Evolutionary conservation across 2,329 filamentous ascomycete genomes (phyloP).

Genomic region (Talaromyces sp.): DNA sequence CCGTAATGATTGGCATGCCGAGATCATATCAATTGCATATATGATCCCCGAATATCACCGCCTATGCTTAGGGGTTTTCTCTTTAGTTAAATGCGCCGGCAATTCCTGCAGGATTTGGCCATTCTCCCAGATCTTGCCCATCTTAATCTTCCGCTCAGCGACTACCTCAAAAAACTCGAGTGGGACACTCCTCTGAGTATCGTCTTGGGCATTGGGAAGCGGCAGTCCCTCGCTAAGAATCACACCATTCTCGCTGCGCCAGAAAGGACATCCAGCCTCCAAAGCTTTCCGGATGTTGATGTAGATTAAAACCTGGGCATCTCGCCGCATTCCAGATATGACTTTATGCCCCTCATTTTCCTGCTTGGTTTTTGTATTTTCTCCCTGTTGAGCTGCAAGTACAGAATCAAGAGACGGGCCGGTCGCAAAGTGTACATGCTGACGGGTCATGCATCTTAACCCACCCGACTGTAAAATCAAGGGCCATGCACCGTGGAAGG

Average conservation of each 20-base stretch:
- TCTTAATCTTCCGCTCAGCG: slow-evolving; percentile 71
- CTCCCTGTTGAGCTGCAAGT: slow-evolving; percentile 25
- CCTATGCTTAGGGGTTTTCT: slow-evolving; percentile 32
- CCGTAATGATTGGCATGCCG: not conserved
- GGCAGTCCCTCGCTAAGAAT: slow-evolving; percentile 60
- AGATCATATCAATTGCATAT: not conserved
- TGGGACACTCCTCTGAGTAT: slow-evolving; percentile 61
- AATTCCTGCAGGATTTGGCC: slow-evolving; percentile 57
- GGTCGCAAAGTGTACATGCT: slow-evolving; percentile 86
- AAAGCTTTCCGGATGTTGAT: slow-evolving; percentile 72
- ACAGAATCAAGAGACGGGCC: slow-evolving; percentile 61
- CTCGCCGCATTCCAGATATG: slow-evolving; percentile 78
- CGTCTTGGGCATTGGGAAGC: slow-evolving; percentile 42
- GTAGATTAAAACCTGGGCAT: slow-evolving; percentile 76
- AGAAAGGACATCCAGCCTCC: slow-evolving; percentile 67
- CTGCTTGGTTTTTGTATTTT: slow-evolving; percentile 8
- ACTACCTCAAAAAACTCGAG: slow-evolving; percentile 72
- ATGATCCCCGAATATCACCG: slow-evolving; percentile 12
- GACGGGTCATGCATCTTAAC: slow-evolving; percentile 76
- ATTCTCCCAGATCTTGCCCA: slow-evolving; percentile 67
- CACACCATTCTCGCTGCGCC: slow-evolving; percentile 77
- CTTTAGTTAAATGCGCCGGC: slow-evolving; percentile 46
- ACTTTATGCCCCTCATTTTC: slow-evolving; percentile 46
- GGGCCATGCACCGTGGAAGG: slow-evolving; percentile 79
- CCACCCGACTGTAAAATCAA: slow-evolving; percentile 76